These are phyloP conservation scores for Tilletia walkeri DNA, from an alignment of 1,284 basidiomycete genomes.

Conservation along the genomic window DNA sequence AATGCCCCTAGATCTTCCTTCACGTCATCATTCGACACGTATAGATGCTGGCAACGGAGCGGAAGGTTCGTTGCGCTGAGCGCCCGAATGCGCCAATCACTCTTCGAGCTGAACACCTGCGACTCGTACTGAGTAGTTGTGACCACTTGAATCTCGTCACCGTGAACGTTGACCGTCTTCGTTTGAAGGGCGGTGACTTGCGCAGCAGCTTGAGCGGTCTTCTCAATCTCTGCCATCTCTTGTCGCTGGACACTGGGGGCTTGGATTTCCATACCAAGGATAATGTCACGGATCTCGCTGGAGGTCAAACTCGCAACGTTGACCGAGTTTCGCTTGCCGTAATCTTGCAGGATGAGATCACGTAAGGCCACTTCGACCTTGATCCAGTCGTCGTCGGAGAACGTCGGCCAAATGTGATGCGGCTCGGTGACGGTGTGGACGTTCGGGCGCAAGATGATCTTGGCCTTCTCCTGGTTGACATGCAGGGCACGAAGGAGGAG, in stretches of 20 bases:
- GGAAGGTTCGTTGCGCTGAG: conserved; percentile 94
- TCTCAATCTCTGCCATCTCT: conserved; percentile 99
- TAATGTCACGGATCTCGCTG: conserved; percentile 72
- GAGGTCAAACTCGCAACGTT: conserved; percentile 96
- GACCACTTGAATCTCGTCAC: conserved; percentile 91
- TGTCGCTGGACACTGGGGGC: conserved; percentile 81
- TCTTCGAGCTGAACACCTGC: conserved; percentile 95
- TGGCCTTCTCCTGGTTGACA: conserved; percentile 99
- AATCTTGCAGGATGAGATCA: conserved; percentile 68
- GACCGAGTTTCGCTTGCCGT: conserved; percentile 97
- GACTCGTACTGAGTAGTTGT: conserved; percentile 99
- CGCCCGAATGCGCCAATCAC: conserved; percentile 96
- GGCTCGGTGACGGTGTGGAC: conserved; percentile 82
- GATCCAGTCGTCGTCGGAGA: conserved; percentile 97
- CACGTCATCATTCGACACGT: conserved; percentile 98
- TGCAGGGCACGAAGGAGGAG: conserved; percentile 91
- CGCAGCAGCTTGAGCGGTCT: conserved; percentile 80
- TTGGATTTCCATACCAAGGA: conserved; percentile 77
- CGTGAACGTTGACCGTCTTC: conserved; percentile 94
- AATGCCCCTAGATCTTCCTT: conserved; percentile 91
- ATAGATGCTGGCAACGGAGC: conserved; percentile 94
- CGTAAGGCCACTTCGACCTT: conserved; percentile 94
- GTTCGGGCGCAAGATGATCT: conserved; percentile 62
- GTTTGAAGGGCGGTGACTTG: conserved; percentile 97
- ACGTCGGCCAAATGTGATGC: conserved; percentile 94